Conservation (phyloP, 2,329 filamentous ascomycete genomes). For the Pseudocercospora eumusae region DNA sequence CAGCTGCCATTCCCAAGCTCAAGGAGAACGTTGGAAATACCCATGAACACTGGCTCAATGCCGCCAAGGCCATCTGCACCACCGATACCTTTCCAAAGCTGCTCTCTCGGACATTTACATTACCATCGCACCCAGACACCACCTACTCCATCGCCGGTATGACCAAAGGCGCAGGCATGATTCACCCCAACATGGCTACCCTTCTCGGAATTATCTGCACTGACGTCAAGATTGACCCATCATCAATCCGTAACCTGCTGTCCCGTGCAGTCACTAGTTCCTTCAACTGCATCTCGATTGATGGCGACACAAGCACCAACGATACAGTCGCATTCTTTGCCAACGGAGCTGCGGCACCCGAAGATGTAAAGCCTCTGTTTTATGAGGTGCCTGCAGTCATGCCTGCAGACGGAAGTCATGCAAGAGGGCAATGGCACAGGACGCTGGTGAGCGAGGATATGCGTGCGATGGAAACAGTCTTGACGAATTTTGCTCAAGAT, state of each 20-base stretch:
- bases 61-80: conserved; percentile 91
- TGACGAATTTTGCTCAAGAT: conserved; percentile 77
- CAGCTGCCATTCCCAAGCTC: conserved; percentile 76
- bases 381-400: too few species aligned
- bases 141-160: conserved; percentile 88
- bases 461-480: conserved; percentile 53
- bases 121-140: conserved; percentile 74
- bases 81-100: conserved; percentile 99
- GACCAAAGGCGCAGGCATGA: conserved; percentile 99
- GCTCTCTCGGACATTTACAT: conserved; percentile 76
- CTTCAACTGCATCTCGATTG: conserved; percentile 96
- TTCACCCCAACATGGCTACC: conserved; percentile 98
- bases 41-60: conserved; percentile 82
- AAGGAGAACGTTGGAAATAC: conserved; percentile 69
- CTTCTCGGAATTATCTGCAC: conserved; percentile 89
- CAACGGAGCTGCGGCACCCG: conserved; percentile 73
- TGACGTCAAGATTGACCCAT: conserved; percentile 75
- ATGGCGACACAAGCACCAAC: conserved; percentile 96
- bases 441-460: conserved; percentile 1
- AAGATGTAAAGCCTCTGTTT: conserved; percentile 15
- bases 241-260: conserved; percentile 68
- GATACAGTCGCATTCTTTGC: conserved; percentile 94
- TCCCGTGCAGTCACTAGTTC: conserved; percentile 74
- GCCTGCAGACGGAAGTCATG: background rate
- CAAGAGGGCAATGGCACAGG: too few species aligned